phyloP scores from a whole-genome alignment of 2,329 filamentous ascomycete genomes.

The Scortechinia acanthostroma region DNA sequence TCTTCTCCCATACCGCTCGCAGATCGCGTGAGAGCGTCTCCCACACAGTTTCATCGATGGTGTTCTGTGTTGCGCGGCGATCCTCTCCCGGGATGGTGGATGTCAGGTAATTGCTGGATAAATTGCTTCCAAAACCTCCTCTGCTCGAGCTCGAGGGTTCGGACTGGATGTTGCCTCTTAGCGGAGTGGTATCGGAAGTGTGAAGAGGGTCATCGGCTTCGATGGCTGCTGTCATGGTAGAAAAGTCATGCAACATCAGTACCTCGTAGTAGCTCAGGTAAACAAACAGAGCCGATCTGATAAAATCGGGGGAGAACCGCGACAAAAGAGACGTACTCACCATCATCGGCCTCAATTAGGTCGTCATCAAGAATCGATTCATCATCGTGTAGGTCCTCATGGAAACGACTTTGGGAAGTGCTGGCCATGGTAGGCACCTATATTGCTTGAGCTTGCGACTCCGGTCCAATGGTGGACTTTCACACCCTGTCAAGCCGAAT shows the following conservation, averaged over 20 bases:
- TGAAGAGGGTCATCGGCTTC: slow-evolving; percentile 2
- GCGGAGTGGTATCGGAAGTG: not conserved
- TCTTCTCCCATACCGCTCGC: slow-evolving; percentile 91
- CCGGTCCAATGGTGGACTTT: too few species aligned
- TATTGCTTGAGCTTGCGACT: too few species aligned
- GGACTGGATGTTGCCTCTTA: not conserved
- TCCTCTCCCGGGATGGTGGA: slow-evolving; percentile 89
- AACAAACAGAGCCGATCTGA: not conserved
- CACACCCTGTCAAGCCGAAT: too few species aligned
- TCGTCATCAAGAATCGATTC: slow-evolving; percentile 1
- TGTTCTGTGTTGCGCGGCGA: slow-evolving; percentile 79
- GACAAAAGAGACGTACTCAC: slow-evolving; percentile 2
- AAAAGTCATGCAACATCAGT: not conserved
- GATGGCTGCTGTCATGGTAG: not conserved
- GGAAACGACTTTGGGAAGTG: not conserved
- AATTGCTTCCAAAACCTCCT: too few species aligned
- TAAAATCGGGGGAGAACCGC: too few species aligned
- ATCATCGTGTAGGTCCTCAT: not conserved
- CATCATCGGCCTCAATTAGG: not conserved
- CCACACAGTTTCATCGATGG: slow-evolving; percentile 96
- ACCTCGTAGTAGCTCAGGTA: not conserved
- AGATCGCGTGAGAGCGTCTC: slow-evolving; percentile 90
- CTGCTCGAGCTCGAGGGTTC: not conserved
- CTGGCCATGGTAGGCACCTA: not conserved
- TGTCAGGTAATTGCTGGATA: slow-evolving; percentile 65